Conservation (phyloP, 345 rosid species). For the Gossypium mustelinum region DNA sequence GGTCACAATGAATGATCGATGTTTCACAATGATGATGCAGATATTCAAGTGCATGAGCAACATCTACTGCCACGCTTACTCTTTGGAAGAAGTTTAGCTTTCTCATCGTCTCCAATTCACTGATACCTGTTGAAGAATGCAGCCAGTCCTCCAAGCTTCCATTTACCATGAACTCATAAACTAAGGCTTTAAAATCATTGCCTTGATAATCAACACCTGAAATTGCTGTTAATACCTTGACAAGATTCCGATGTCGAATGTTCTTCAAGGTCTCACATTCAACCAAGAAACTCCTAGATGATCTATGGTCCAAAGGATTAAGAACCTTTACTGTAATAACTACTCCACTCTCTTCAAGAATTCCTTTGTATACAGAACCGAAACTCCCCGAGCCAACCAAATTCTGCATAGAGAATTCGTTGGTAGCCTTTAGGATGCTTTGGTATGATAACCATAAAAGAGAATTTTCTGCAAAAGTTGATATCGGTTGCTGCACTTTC, state of each 20-base stretch:
- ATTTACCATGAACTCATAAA: constrained; percentile 16
- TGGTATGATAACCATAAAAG: constrained; percentile 7
- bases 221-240: constrained; percentile 28
- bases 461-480: neutral
- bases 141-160: constrained; percentile 21
- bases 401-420: constrained; percentile 18
- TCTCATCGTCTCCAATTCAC: neutral
- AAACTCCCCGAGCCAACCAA: constrained; percentile 27
- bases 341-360: neutral
- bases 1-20: constrained; percentile 26
- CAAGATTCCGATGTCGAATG: constrained; percentile 40
- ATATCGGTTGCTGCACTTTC: neutral
- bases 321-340: constrained; percentile 35
- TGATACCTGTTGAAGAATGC: neutral
- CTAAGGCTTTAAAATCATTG: constrained; percentile 14
- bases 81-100: neutral
- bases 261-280: constrained; percentile 9
- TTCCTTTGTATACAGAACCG: constrained; percentile 21
- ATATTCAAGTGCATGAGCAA: constrained; percentile 22
- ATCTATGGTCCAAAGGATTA: constrained; percentile 22
- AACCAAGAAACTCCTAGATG: neutral
- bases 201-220: constrained; percentile 11
- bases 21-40: constrained; percentile 19
- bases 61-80: neutral
- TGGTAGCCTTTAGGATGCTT: constrained; percentile 10